Base-by-base conservation (phyloP, 2,329 filamentous ascomycete genomes). In the Aspergillus fischeri region DNA sequence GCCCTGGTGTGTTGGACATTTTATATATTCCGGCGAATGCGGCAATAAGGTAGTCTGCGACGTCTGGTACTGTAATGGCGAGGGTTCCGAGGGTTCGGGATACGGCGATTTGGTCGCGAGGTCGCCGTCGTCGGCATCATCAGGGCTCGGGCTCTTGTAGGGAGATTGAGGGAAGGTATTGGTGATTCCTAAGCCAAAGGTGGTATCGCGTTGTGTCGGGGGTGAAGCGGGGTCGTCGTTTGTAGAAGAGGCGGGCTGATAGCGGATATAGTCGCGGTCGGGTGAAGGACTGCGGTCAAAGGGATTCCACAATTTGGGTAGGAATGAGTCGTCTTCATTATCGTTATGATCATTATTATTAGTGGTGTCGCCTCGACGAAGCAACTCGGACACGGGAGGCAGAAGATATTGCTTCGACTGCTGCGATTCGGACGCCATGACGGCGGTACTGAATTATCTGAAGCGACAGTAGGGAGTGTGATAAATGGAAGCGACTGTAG, bases 1-100 rank as follows among this genome's bases (percentile, higher is more conserved):
- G 0, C 62, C 64, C 27, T 62, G 41, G 11, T 62, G 67, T 17
- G 66, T 73, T 2, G 70, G 71, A 47, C 73, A 76, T 20, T 63
- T 65, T 21, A 59, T 51, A 11, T 28, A 8, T 9, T 29, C 32
- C 0, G 45, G 45, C n/a, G 48, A 49, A 4, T 62, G 55, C 14
- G 58, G 54, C 14, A 62, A 42, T 21, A 60, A 50, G 0, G 60
- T 54, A 11, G 56, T 51, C 41, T 59, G 35, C 4, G 60, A 53
- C 3, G 44, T 47, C 21, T 47, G 47, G 44, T 42, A 58, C 20
- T 24, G 53, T 1, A 49, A 21, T 2, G 50, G 28, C 11, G 49
- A 21, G 3, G 24, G 53, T 5, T 45, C 38, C 4, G 35, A 24
- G 9, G 42, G 29, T 10, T 20, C 29, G 1, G 20, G 54, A 20